Evolutionary conservation across 306 rosid species (phyloP).

Genomic region (Erythrophleum fordii): DNA sequence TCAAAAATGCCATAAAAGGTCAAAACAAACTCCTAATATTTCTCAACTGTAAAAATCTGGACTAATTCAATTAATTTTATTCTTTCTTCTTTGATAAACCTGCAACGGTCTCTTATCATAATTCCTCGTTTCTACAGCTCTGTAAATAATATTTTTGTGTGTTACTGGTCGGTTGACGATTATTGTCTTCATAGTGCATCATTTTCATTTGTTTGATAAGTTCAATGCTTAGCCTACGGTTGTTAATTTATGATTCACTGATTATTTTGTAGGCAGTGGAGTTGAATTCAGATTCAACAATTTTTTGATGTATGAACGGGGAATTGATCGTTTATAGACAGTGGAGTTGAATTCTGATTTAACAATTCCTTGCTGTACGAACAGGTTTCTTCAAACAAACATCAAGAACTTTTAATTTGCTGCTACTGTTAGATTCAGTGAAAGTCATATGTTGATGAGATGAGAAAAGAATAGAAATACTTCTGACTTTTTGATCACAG

Average conservation of each 20-base stretch:
- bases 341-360: conserved; percentile 33
- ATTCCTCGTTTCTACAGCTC: neutral
- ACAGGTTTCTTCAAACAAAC: conserved; percentile 26
- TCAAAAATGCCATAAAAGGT: too few relatives aligned
- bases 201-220: conserved; percentile 38
- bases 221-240: conserved; percentile 2
- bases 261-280: conserved; percentile 38
- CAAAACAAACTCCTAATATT: too few relatives aligned
- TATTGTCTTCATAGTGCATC: conserved; percentile 48
- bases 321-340: conserved; percentile 28
- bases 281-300: conserved; percentile 31
- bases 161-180: conserved; percentile 37
- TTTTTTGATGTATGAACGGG: conserved; percentile 16
- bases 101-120: too few relatives aligned
- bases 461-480: conserved; percentile 23
- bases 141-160: conserved; percentile 18
- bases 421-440: conserved; percentile 28
- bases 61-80: too few relatives aligned
- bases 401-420: conserved; percentile 32
- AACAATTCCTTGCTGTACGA: conserved; percentile 26
- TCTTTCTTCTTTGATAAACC: too few relatives aligned
- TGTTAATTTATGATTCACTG: conserved; percentile 18
- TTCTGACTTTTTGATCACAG: conserved; percentile 37
- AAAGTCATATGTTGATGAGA: conserved; percentile 34
- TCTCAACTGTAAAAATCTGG: too few relatives aligned